Conservation (phyloP, 805 yeast species). For the Teunomyces gatunensis region DNA sequence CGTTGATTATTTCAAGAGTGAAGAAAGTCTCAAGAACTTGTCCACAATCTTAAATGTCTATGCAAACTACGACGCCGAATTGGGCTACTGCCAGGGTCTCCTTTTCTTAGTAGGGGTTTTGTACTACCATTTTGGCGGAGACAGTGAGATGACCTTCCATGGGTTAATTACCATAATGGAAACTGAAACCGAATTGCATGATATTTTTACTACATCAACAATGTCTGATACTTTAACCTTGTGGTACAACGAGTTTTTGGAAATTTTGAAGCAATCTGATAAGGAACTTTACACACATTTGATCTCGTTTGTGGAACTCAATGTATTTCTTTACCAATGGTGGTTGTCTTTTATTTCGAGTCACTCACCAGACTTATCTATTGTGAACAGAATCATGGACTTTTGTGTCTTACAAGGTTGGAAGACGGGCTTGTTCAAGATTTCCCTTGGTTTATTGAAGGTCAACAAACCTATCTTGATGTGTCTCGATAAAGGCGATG, state of each 20-base stretch:
- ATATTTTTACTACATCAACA: slow-evolving; percentile 47
- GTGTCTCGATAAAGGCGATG: slow-evolving; percentile 34
- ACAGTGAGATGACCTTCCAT: slow-evolving; percentile 45
- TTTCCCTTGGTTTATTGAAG: slow-evolving; percentile 51
- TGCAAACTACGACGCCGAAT: slow-evolving; percentile 60
- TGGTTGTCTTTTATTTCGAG: slow-evolving; percentile 59
- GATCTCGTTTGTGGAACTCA: slow-evolving; percentile 37
- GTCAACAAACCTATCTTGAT: slow-evolving; percentile 47
- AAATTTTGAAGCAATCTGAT: slow-evolving; percentile 39
- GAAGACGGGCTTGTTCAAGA: slow-evolving; percentile 51
- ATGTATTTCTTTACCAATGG: slow-evolving; percentile 61
- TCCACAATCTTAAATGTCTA: slow-evolving; percentile 59
- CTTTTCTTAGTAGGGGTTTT: slow-evolving; percentile 62
- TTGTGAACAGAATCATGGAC: slow-evolving; percentile 52
- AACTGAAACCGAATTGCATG: slow-evolving; percentile 49
- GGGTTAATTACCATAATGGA: slow-evolving; percentile 58
- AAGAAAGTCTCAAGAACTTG: slow-evolving; percentile 43
- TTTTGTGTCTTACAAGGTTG: slow-evolving; percentile 52
- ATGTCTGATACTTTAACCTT: slow-evolving; percentile 53
- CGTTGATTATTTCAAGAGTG: slow-evolving; percentile 45
- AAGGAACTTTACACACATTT: slow-evolving; percentile 45
- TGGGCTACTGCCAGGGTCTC: slow-evolving; percentile 69
- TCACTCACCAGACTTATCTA: slow-evolving; percentile 53
- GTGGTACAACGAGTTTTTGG: slow-evolving; percentile 52
- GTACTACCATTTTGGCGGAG: slow-evolving; percentile 36